Conservation (phyloP, 192 early-diverging fungal species). For the Gonapodya prolifera region DNA sequence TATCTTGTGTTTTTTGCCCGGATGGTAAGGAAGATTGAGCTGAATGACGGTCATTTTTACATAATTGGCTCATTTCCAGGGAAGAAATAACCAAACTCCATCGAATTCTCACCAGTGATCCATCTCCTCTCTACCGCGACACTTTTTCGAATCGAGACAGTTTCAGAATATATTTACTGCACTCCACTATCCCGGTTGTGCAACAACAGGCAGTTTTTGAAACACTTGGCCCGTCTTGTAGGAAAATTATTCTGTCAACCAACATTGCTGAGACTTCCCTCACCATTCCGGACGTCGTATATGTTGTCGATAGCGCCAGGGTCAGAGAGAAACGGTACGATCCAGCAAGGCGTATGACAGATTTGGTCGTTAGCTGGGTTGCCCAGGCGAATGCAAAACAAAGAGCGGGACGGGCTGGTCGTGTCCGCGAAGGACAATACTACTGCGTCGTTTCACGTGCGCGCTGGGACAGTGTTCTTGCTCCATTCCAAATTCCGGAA, state of each 20-base stretch:
- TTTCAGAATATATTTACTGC: neutral
- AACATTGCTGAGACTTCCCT: slow-evolving; percentile 12
- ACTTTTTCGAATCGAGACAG: neutral
- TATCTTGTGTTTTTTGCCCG: neutral
- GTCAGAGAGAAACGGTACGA: neutral
- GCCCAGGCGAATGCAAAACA: neutral
- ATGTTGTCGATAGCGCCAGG: slow-evolving; percentile 9
- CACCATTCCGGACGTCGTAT: slow-evolving; percentile 4
- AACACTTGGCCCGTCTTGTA: neutral
- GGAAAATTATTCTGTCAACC: slow-evolving; percentile 8
- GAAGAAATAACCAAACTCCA: slow-evolving; percentile 1
- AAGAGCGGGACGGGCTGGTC: neutral
- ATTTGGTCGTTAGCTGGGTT: neutral
- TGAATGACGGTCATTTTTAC: neutral
- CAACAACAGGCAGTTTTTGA: neutral
- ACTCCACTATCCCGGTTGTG: neutral
- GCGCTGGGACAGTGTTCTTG: neutral
- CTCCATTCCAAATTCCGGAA: neutral
- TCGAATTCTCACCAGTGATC: neutral
- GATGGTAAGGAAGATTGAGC: neutral
- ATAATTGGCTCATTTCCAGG: neutral
- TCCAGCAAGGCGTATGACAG: neutral
- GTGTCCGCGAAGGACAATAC: neutral
- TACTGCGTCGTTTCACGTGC: neutral
- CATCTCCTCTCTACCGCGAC: neutral